Percentiles rank a stretch among this genome's conserved stretches.
Evolutionary conservation across 495 filamentous ascomycete species (phyloP).

Genomic region (Cryomyces minteri): DNA sequence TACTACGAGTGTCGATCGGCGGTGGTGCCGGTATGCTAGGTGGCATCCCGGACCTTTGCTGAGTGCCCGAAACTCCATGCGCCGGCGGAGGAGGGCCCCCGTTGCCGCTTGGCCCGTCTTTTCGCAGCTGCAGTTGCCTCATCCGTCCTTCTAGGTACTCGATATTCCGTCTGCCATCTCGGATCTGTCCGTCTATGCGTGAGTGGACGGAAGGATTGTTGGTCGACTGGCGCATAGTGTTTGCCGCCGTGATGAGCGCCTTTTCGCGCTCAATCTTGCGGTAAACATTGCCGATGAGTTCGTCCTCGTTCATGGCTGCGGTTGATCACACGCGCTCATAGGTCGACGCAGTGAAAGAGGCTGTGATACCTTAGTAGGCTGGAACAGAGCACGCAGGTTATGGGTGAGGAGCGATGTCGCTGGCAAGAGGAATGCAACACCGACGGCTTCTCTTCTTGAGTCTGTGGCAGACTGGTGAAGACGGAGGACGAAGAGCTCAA

Average conservation of each 20-base stretch:
- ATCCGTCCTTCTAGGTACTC: conserved; percentile 84
- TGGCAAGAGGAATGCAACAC: neutral
- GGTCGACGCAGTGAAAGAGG: too few species aligned
- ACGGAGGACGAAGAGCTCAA: too few species aligned
- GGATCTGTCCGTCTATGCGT: conserved; percentile 76
- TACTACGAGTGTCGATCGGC: conserved; percentile 23
- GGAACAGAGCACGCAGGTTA: neutral
- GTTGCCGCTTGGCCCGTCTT: conserved; percentile 34
- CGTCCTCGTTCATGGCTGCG: conserved; percentile 42
- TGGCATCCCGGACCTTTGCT: conserved; percentile 14
- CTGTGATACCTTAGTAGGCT: too few species aligned
- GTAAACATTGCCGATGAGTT: conserved; percentile 70
- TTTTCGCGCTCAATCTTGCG: conserved; percentile 98
- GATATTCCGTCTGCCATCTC: conserved; percentile 82
- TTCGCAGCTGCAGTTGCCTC: conserved; percentile 70
- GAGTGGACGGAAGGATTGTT: conserved; percentile 80
- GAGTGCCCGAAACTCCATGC: conserved; percentile 21
- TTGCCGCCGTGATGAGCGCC: conserved; percentile 83
- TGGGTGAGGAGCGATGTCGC: conserved; percentile 1
- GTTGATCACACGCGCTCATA: neutral
- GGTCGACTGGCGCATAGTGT: conserved; percentile 86
- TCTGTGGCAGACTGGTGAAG: too few species aligned
- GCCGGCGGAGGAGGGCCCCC: conserved; percentile 22
- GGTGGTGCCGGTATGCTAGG: conserved; percentile 23
- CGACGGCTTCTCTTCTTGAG: too few species aligned